Percentiles rank a stretch among this genome's conserved stretches.
Evolutionary conservation across 2,329 filamentous ascomycete genomes (phyloP).

Genomic region (Venturiaceae sp.): DNA sequence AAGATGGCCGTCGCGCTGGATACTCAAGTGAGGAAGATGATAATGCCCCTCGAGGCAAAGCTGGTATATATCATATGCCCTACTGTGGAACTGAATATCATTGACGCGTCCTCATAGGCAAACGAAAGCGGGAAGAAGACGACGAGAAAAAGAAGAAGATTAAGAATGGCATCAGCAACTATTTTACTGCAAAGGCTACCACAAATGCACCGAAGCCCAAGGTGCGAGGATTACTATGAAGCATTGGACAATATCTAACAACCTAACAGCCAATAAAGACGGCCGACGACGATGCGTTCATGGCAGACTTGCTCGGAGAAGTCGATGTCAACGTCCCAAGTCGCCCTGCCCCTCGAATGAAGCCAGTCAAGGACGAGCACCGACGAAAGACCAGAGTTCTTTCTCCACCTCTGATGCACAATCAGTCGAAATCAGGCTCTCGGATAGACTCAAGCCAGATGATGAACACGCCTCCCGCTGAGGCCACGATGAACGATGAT

Average conservation of each 20-base stretch:
- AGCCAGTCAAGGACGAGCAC: constrained; percentile 61
- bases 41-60: constrained; percentile 50
- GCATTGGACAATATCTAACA: constrained; percentile 15
- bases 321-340: constrained; percentile 69
- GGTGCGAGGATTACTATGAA: constrained; percentile 37
- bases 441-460: constrained; percentile 18
- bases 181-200: constrained; percentile 71
- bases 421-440: constrained; percentile 18
- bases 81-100: background rate
- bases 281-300: constrained; percentile 81
- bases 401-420: constrained; percentile 58
- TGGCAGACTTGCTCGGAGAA: constrained; percentile 74
- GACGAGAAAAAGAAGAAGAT: constrained; percentile 76
- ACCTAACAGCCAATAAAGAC: constrained; percentile 57
- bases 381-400: constrained; percentile 71
- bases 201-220: constrained; percentile 65
- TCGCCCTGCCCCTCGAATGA: constrained; percentile 43
- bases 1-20: constrained; percentile 60
- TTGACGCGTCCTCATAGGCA: constrained; percentile 43
- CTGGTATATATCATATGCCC: constrained; percentile 30
- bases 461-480: constrained; percentile 29
- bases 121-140: constrained; percentile 81
- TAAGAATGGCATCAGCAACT: constrained; percentile 87
- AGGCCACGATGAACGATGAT: constrained; percentile 35
- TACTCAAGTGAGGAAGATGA: constrained; percentile 61